Evolutionary conservation across 805 yeast species (phyloP), one percentile per base, ranked within the genome.

Genomic region (Saturnispora halmiae): DNA sequence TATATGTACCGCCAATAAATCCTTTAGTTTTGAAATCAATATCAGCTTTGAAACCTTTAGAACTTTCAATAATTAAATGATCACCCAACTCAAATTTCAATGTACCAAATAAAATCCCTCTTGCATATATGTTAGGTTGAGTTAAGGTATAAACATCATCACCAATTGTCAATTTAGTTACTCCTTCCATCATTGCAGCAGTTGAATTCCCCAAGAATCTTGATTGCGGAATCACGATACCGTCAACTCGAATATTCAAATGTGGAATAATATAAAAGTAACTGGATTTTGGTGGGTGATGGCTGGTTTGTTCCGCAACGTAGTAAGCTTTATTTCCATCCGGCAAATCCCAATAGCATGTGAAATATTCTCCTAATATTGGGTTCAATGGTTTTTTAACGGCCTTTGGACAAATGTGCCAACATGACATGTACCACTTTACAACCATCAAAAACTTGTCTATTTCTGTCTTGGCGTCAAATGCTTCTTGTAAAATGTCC

Each of bases 341-440:
- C 9, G 88, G 77, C 34, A 86, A 64, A 52, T 87, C 92, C 98
- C 98, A 92, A 58, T 82, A 88, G 55, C 95, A 81, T 16, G 85
- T 74, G 60, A 85, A 92, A 50, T 81, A 72, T 58, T 92, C 98
- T 24, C 97, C 96, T 20, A 92, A 58, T 6, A 92, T 86, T 2
- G 98, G 98, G 56, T 92, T 92, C 53, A 92, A 68, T 0, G 98
- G 98, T 61, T 92, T 92, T 59, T 92, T 92, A 13, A 92, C 98
- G 3, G 97, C 98, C 58, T 90, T 90, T 22, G 97, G 98, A 1
- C 96, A 92, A 58, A 92, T 92, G 57, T 92, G 96, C 97, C 97
- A 92, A 36, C 94, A 86, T 3, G 96, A 75, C 60, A 92, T 69
- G 59, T 92, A 92, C 95, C 96, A 90, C 54, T 77, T 76, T 18